Base-by-base conservation (phyloP, 2,329 filamentous ascomycete genomes). In the Alternaria sp. region DNA sequence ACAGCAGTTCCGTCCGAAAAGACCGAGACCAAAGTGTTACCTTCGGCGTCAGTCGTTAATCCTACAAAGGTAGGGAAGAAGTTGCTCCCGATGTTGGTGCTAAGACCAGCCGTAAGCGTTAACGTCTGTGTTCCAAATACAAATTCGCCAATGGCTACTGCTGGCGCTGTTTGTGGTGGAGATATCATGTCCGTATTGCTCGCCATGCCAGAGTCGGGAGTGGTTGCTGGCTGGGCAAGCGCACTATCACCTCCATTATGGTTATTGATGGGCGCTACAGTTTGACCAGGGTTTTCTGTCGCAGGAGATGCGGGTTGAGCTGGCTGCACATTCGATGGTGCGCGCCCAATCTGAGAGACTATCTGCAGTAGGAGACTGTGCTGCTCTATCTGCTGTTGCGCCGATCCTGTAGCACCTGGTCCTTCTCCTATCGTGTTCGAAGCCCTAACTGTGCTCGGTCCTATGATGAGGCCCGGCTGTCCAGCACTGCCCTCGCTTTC, bases 61-160 rank as follows among this genome's bases (percentile, higher is more conserved):
- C 61, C 70, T 13, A 78, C 51, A 23, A 70, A 66, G 1, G 74
- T 77, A 1, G 68, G 63, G 13, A 49, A 25, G 23, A 30, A 30
- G 15, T 63, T 50, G 21, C 65, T 47, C 13, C 69, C 72, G 5
- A 78, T 32, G 5, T 63, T 68, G 8, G 73, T 76, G 0, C 74
- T 74, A 4, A 77, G 62, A 23, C 75, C 75, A 23, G 68, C 70
- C 6, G 73, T 71, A 13, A 78, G 69, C 3, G 71, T 73, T 5
- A 77, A 44, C 4, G 55, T 68, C 17, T 63, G 57, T 21, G 67
- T 46, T 7, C 67, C 73, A 10, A 74, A 54, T 1, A 69, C 72
- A 44, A 76, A 62, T 6, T 44, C 23, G 30, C 61, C 63, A 8
- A 21, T 28, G 15, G 23, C 19, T 44, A 61, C 36, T 12, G 58